Percentiles rank a stretch among this genome's conserved stretches.
Evolutionary conservation across 305 asterid genomes (phyloP).

Genomic region (Stenogyne calaminthoides): DNA sequence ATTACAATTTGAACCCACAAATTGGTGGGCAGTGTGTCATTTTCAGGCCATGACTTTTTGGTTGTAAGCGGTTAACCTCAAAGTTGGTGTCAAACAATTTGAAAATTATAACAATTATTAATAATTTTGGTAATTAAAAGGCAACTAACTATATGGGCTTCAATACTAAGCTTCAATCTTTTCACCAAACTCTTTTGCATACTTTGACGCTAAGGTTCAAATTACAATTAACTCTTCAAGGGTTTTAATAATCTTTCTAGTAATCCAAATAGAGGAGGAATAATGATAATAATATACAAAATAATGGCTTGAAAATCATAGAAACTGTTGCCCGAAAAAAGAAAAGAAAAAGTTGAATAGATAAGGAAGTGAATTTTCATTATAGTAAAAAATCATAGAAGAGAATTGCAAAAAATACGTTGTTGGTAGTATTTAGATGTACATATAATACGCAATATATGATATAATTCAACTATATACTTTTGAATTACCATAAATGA

Average conservation of each 20-base stretch:
- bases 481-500: too few species aligned
- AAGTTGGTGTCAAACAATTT: slow-evolving; percentile 36
- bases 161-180: slow-evolving; percentile 32
- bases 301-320: background rate
- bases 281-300: background rate
- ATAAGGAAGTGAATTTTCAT: background rate
- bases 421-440: too few species aligned
- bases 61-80: slow-evolving; percentile 51
- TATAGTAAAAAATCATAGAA: background rate
- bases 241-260: too few species aligned
- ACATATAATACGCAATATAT: too few species aligned
- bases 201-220: slow-evolving; percentile 44
- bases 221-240: background rate
- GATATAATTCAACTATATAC: too few species aligned
- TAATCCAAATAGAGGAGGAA: too few species aligned
- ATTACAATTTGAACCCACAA: slow-evolving; percentile 9
- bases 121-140: slow-evolving; percentile 5
- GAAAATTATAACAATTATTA: background rate
- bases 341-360: too few species aligned
- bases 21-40: slow-evolving; percentile 47
- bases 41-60: slow-evolving; percentile 35
- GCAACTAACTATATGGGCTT: slow-evolving; percentile 37
- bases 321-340: background rate
- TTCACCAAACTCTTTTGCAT: slow-evolving; percentile 44
- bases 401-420: background rate